Evolutionary conservation across 305 asterid species (phyloP).

Genomic region (Solanum hybrid): DNA sequence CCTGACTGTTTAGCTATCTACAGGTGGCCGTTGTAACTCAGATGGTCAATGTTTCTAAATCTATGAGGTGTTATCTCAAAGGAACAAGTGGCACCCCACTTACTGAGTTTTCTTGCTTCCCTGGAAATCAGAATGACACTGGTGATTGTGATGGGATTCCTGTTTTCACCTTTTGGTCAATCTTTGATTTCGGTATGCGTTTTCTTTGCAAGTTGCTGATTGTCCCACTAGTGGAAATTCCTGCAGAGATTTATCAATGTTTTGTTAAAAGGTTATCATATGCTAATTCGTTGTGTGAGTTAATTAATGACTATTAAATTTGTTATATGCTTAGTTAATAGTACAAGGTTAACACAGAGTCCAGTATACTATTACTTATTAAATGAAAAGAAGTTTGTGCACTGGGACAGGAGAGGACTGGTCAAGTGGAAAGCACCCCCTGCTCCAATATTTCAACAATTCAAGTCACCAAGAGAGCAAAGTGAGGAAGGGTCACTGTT

Average conservation of each 20-base stretch:
- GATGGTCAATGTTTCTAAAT: conserved; percentile 45
- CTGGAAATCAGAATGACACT: conserved; percentile 33
- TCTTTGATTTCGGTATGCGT: conserved; percentile 57
- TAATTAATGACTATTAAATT: neutral
- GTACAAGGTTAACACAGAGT: neutral
- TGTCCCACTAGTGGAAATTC: neutral
- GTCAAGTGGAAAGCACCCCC: neutral
- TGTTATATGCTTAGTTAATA: neutral
- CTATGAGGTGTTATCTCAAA: conserved; percentile 62
- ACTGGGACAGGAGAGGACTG: neutral
- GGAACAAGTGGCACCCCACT: conserved; percentile 43
- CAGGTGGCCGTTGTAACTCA: conserved; percentile 48
- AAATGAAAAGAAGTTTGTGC: neutral
- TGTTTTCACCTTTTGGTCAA: conserved; percentile 53
- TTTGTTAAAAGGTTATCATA: neutral
- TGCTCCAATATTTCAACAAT: neutral
- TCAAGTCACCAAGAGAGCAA: neutral
- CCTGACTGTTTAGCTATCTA: neutral
- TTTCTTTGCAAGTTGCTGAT: neutral
- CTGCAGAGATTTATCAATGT: neutral
- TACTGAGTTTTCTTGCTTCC: conserved; percentile 48
- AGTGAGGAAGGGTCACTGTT: neutral
- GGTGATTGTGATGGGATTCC: conserved; percentile 74
- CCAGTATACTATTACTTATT: neutral
- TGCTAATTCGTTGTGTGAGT: too few species aligned